Evolutionary conservation across 345 rosid genomes (phyloP), one percentile per base, ranked within the genome.

Genomic region (Pistacia integerrima): DNA sequence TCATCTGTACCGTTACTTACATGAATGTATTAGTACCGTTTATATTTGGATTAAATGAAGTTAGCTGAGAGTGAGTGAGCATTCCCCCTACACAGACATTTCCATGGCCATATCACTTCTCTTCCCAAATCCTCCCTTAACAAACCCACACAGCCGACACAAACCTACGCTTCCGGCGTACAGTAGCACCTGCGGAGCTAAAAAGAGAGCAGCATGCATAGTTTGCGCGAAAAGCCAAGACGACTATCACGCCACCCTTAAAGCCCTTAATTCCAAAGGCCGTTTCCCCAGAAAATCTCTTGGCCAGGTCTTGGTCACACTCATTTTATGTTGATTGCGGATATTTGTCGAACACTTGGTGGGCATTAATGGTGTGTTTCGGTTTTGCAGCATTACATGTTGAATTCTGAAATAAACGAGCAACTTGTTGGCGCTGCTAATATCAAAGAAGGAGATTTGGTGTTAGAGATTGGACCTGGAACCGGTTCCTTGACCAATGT

Each of bases 381-480:
- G 57, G 2, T n/a, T 76, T 72, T 61, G 84, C 92, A 93, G 98
- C 98, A 95, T 85, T 93, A 92, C 82, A 93, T 95, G 98, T 80
- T 95, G 85, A 93, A 89, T 85, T 82, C 92, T 73, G 91, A 90
- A 60, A 89, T 93, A 22, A 95, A 95, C 70, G 87, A 92, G 74
- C 84, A 83, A 72, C 89, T 95, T 46, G 93, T 77, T 6, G 64
- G 77, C 54, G 85, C 86, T 28, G 98, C 94, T 33, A 65, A 83
- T 61, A 85, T 93, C 22, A 77, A 88, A 69, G 92, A 90, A 77
- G 98, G 96, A 69, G 96, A 95, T 67, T 70, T 90, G 61, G 96
- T 95, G 65, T 81, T 95, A 74, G 99, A 93, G 86, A 93, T 95
- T 75, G 99, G 99, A 51, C 96, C 98, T 0, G 99, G 98, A 56